These are phyloP conservation scores for Cudoniella acicularis DNA, from an alignment of 495 filamentous ascomycete species.

Conservation along the genomic window DNA sequence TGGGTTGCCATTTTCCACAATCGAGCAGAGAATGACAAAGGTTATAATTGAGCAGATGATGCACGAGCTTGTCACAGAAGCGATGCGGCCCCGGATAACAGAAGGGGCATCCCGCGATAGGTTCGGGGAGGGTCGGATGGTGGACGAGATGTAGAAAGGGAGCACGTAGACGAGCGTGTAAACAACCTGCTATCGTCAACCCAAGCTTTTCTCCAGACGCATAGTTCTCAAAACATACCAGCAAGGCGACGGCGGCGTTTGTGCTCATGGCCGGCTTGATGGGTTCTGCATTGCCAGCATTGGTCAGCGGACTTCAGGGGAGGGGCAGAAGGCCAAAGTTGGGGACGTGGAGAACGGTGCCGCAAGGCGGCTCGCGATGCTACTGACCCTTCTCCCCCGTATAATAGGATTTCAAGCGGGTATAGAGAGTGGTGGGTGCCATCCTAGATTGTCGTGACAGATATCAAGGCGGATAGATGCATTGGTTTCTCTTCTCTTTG, in stretches of 20 bases:
- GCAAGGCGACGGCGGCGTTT: constrained; percentile 9
- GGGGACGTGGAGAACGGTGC: neutral
- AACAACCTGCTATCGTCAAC: constrained; percentile 44
- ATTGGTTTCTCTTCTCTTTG: neutral
- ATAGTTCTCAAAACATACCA: constrained; percentile 8
- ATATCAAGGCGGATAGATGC: neutral
- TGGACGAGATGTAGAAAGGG: constrained; percentile 80
- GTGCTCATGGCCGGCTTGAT: constrained; percentile 18
- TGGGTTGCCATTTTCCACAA: constrained; percentile 27
- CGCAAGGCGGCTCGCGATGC: constrained; percentile 4
- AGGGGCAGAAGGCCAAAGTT: neutral
- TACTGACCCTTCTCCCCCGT: constrained; percentile 33
- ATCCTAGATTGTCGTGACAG: constrained; percentile 16
- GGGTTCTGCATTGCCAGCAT: constrained; percentile 12
- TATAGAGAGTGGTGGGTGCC: constrained; percentile 37
- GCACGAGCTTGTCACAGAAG: constrained; percentile 64
- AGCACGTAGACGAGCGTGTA: constrained; percentile 85
- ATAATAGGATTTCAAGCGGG: constrained; percentile 31
- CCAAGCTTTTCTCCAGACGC: neutral
- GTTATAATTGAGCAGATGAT: constrained; percentile 32
- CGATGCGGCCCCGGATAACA: constrained; percentile 83
- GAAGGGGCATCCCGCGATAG: constrained; percentile 85
- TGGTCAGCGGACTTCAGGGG: constrained; percentile 1
- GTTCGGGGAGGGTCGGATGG: constrained; percentile 75
- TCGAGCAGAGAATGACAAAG: constrained; percentile 19